Percentiles rank a stretch among this genome's conserved stretches.
phyloP scores from a whole-genome alignment of 208 protist species.

The Wallacemonas sp. region DNA sequence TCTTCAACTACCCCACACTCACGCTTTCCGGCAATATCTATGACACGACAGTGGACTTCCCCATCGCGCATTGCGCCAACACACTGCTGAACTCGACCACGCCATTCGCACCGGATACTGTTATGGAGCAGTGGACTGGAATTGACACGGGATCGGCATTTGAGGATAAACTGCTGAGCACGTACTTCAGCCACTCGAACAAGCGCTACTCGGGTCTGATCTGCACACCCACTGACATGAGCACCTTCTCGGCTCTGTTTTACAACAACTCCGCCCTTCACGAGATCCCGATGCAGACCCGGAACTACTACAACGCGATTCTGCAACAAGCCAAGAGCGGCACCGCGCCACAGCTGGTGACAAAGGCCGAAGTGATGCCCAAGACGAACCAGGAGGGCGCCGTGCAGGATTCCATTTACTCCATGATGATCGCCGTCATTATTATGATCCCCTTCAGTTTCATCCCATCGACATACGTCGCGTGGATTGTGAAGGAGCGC shows the following conservation, averaged over 20 bases:
- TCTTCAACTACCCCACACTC: slow-evolving; percentile 20
- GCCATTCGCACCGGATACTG: slow-evolving; percentile 18
- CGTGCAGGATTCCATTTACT: slow-evolving; percentile 26
- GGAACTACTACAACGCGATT: slow-evolving; percentile 36
- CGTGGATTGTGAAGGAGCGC: slow-evolving; percentile 56
- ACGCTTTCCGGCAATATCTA: slow-evolving; percentile 33
- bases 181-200: slow-evolving; percentile 22
- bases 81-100: slow-evolving; percentile 15
- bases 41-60: slow-evolving; percentile 25
- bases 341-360: slow-evolving; percentile 8
- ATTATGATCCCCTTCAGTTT: slow-evolving; percentile 74
- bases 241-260: slow-evolving; percentile 20
- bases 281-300: slow-evolving; percentile 28
- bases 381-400: slow-evolving; percentile 26
- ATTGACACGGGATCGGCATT: slow-evolving; percentile 17
- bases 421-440: slow-evolving; percentile 46
- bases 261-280: slow-evolving; percentile 56
- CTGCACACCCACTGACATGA: slow-evolving; percentile 15
- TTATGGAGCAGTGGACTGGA: slow-evolving; percentile 9
- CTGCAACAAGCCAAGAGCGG: slow-evolving; percentile 8
- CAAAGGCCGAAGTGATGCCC: slow-evolving; percentile 22
- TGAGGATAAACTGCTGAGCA: slow-evolving; percentile 19
- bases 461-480: slow-evolving; percentile 64
- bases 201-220: slow-evolving; percentile 29
- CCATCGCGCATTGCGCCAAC: slow-evolving; percentile 30